phyloP scores from a whole-genome alignment of 345 rosid genomes.

The Euphorbia lathyris region DNA sequence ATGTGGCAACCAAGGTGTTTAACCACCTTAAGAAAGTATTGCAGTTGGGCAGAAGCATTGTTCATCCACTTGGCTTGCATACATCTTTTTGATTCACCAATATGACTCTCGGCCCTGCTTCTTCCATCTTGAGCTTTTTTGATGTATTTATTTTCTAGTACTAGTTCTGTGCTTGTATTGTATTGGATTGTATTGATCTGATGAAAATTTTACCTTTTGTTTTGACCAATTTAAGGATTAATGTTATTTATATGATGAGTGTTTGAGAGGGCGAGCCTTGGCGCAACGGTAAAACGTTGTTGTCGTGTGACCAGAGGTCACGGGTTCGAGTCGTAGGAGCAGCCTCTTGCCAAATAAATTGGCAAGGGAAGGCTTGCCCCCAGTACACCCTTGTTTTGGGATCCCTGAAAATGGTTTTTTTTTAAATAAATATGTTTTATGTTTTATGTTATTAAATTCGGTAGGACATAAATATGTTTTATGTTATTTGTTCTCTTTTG shows the following conservation, averaged over 20 bases:
- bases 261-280: too few species aligned
- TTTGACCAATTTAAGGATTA: slow-evolving; percentile 16
- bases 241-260: neutral
- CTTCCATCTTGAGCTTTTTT: neutral
- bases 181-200: slow-evolving; percentile 2
- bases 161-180: slow-evolving; percentile 3
- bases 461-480: too few species aligned
- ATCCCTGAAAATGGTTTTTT: too few species aligned
- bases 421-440: too few species aligned
- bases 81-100: neutral
- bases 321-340: too few species aligned
- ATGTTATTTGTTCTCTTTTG: neutral
- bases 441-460: too few species aligned
- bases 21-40: neutral
- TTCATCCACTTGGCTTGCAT: neutral
- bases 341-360: too few species aligned
- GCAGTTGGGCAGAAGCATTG: too few species aligned
- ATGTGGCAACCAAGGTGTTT: slow-evolving; percentile 12
- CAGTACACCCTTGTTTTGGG: too few species aligned
- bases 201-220: neutral
- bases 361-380: too few species aligned
- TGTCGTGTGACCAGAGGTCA: too few species aligned
- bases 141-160: slow-evolving; percentile 15
- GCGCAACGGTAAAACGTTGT: too few species aligned
- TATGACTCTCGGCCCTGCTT: slow-evolving; percentile 1